phyloP scores from a whole-genome alignment of 1,139 yeast genomes.

The Protomyces arabidopsidicola region DNA sequence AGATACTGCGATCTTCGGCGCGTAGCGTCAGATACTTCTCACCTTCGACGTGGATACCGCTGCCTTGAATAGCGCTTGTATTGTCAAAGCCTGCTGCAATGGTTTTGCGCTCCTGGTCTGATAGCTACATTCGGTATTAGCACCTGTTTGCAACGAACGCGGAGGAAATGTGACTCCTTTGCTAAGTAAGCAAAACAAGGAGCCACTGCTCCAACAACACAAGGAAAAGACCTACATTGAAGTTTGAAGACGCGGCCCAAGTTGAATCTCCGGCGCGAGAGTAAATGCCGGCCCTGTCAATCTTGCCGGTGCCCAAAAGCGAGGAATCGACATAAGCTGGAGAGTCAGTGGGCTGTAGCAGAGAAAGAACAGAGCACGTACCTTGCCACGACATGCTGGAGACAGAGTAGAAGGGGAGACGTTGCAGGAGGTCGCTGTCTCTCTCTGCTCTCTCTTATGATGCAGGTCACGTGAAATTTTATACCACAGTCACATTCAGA shows the following conservation, averaged over 20 bases:
- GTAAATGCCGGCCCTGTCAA: constrained; percentile 88
- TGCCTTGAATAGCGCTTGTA: constrained; percentile 71
- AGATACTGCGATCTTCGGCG: constrained; percentile 89
- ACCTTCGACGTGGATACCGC: constrained; percentile 79
- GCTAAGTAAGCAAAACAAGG: background rate
- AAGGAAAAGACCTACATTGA: constrained; percentile 46
- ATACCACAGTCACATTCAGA: too few species aligned
- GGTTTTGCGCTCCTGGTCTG: constrained; percentile 64
- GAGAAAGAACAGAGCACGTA: background rate
- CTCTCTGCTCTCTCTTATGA: background rate
- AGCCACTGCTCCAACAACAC: too few species aligned
- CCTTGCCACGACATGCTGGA: background rate
- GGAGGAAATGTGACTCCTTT: background rate
- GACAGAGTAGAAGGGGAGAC: background rate
- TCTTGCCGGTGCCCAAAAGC: constrained; percentile 73
- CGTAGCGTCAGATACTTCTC: constrained; percentile 81
- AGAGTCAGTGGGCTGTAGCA: constrained; percentile 1
- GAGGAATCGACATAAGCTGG: constrained; percentile 85
- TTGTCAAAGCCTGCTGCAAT: constrained; percentile 77
- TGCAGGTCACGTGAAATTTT: too few species aligned
- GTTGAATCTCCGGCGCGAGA: constrained; percentile 91
- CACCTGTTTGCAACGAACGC: background rate
- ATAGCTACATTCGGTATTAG: constrained; percentile 34
- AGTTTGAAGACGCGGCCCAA: constrained; percentile 83
- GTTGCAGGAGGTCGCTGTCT: background rate